phyloP scores from a whole-genome alignment of 1,284 basidiomycete species.

The Pholiota adiposa region DNA sequence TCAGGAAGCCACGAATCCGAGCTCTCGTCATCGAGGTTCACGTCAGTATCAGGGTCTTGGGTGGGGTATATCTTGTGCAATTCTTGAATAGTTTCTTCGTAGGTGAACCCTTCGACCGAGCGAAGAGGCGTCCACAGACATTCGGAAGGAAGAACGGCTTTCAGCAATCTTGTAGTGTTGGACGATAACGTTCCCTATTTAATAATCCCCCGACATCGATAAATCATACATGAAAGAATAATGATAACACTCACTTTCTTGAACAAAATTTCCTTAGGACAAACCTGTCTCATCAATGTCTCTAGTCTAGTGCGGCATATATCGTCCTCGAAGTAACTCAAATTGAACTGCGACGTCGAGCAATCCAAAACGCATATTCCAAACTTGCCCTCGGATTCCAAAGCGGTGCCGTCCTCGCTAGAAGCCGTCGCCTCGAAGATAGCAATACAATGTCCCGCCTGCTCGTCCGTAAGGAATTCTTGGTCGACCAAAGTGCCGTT shows the following conservation, averaged over 20 bases:
- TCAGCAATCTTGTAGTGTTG: conserved; percentile 79
- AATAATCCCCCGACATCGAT: neutral
- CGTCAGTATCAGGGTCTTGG: conserved; percentile 46
- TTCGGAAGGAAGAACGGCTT: conserved; percentile 74
- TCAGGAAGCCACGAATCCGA: conserved; percentile 46
- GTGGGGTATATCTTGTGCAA: conserved; percentile 72
- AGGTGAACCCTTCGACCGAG: conserved; percentile 79
- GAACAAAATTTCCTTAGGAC: conserved; percentile 93
- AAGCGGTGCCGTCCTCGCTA: conserved; percentile 45
- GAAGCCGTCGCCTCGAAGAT: conserved; percentile 70
- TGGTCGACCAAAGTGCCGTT: conserved; percentile 96
- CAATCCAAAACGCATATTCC: conserved; percentile 97
- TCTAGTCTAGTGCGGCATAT: conserved; percentile 91
- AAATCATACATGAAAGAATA: neutral
- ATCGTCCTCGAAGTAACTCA: conserved; percentile 92
- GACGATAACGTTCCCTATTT: conserved; percentile 82
- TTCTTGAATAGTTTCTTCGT: conserved; percentile 73
- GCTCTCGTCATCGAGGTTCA: conserved; percentile 49
- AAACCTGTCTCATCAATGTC: conserved; percentile 90
- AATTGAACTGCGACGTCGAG: conserved; percentile 93
- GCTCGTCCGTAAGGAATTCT: conserved; percentile 88
- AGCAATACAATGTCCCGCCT: conserved; percentile 94
- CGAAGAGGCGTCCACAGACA: conserved; percentile 91
- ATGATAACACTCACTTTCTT: conserved; percentile 78
- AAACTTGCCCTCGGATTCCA: conserved; percentile 64